A percentile compares a stretch with the other conserved stretches of the same genome.
Conservation (phyloP, 106 monocot genomes). For the Dendrobium catenatum region DNA sequence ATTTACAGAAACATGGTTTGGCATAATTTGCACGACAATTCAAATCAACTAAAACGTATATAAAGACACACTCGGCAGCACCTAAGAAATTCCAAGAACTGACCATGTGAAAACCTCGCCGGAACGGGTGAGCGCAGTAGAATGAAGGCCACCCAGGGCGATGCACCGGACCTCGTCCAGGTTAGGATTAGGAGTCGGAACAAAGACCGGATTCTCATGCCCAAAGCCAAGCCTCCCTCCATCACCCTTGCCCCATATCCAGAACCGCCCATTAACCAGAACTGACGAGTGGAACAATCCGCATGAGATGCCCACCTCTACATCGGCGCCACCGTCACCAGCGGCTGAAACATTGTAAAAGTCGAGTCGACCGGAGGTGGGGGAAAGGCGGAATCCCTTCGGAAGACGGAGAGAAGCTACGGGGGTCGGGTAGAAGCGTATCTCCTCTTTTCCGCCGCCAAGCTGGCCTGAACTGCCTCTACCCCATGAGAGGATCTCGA, state of each 20-base stretch:
- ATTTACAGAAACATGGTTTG: neutral
- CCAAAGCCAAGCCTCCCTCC: constrained; percentile 90
- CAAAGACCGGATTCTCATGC: constrained; percentile 53
- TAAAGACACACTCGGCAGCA: neutral
- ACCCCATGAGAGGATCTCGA: constrained; percentile 86
- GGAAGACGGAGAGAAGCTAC: constrained; percentile 63
- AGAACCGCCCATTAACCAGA: constrained; percentile 57
- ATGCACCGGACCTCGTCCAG: constrained; percentile 41
- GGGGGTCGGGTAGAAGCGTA: constrained; percentile 68
- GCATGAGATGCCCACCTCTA: constrained; percentile 68
- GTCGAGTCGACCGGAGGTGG: constrained; percentile 37
- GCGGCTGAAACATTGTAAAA: neutral
- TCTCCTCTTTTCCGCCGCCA: constrained; percentile 80
- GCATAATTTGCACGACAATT: neutral
- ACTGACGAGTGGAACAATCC: constrained; percentile 91
- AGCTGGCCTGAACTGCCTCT: constrained; percentile 86
- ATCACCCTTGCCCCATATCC: constrained; percentile 96
- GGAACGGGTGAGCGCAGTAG: constrained; percentile 44
- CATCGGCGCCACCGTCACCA: neutral
- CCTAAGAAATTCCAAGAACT: constrained; percentile 9
- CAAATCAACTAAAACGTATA: neutral
- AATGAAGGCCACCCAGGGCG: constrained; percentile 84
- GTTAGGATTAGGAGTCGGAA: constrained; percentile 48
- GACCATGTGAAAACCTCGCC: constrained; percentile 86
- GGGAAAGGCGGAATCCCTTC: constrained; percentile 34